Percentiles rank a stretch among this genome's conserved stretches.
Evolutionary conservation across 768 basidiomycete genomes (phyloP).

Genomic region (Heimioporus sp.): DNA sequence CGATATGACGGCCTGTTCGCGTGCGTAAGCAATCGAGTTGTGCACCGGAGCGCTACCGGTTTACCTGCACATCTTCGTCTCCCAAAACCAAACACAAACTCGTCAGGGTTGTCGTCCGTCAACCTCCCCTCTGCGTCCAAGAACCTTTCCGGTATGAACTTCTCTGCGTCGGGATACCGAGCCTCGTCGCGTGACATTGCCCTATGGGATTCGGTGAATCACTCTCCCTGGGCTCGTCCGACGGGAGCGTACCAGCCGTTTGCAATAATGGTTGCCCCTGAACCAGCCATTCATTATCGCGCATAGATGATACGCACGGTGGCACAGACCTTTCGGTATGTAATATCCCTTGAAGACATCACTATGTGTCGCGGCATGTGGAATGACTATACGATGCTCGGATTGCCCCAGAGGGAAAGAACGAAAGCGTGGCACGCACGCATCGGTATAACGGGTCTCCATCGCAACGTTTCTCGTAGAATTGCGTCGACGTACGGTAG

Average conservation of each 20-base stretch:
- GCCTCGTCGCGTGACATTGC: slow-evolving; percentile 7
- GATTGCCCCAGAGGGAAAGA: too few species aligned
- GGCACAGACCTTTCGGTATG: background rate
- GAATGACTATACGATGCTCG: background rate
- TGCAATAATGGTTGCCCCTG: background rate
- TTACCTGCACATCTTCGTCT: slow-evolving; percentile 1
- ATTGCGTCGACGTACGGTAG: background rate
- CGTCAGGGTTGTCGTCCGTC: background rate
- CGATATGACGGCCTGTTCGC: background rate
- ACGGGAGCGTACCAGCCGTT: background rate
- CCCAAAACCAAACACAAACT: slow-evolving; percentile 5
- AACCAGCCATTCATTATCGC: background rate
- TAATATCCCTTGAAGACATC: background rate
- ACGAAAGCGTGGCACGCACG: background rate
- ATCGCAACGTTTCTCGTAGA: background rate
- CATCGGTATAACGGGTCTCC: background rate
- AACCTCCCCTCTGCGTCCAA: background rate
- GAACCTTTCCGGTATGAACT: slow-evolving; percentile 12
- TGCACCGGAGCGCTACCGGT: background rate
- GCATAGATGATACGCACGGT: background rate
- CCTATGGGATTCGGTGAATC: background rate
- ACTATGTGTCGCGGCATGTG: background rate
- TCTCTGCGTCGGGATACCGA: slow-evolving; percentile 5
- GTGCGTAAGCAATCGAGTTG: too few species aligned
- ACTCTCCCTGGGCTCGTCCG: background rate